A percentile compares a stretch with the other conserved stretches of the same genome.
Evolutionary conservation across 2,329 filamentous ascomycete genomes (phyloP).

Genomic region (Diaporthe citri): DNA sequence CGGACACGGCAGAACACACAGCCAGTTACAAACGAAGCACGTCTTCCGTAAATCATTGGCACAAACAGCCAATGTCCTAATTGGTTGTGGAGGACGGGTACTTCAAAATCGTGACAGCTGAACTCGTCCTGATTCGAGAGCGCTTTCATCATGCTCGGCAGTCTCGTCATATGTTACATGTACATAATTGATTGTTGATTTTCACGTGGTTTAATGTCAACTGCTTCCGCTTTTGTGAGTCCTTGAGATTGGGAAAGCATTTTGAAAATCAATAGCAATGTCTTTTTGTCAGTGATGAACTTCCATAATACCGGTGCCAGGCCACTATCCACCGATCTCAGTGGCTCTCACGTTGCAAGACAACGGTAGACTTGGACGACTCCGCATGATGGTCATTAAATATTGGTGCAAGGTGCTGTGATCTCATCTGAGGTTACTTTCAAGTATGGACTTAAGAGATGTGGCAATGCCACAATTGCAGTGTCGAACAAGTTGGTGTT

Average conservation of each 20-base stretch:
- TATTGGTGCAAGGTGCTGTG: not conserved
- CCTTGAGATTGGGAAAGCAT: no score
- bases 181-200: not conserved
- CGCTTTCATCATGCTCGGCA: not conserved
- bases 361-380: not conserved
- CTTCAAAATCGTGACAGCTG: not conserved
- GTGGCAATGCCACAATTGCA: not conserved
- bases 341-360: not conserved
- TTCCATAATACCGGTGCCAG: not conserved
- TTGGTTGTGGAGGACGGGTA: not conserved
- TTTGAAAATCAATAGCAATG: not conserved
- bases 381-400: not conserved
- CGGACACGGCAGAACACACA: not conserved
- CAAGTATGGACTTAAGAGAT: not conserved
- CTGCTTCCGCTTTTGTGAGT: not conserved
- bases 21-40: not conserved
- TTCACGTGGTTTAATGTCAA: not conserved
- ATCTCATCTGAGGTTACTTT: no score
- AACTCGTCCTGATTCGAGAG: not conserved
- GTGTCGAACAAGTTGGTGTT: no score
- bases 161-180: no score
- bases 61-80: not conserved
- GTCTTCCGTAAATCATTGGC: not conserved
- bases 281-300: not conserved
- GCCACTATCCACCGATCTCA: not conserved